A percentile compares a stretch with the other conserved stretches of the same genome.
Evolutionary conservation across 768 basidiomycete genomes (phyloP).

Genomic region (Cubamyces sp.): DNA sequence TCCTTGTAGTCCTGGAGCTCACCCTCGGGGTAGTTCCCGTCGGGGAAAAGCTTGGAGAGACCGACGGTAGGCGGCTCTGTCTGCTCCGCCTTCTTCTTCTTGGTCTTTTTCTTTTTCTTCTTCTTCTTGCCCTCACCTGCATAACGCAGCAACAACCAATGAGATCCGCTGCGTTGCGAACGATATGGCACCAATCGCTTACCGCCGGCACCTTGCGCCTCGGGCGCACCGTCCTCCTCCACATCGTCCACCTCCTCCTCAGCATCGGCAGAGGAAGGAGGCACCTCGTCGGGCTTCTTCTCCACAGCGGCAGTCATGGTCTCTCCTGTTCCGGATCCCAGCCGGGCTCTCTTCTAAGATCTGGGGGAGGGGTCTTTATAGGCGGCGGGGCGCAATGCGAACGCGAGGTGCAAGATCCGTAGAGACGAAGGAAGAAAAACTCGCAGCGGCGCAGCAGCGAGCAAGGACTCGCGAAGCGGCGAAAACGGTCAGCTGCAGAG

Average conservation of each 20-base stretch:
- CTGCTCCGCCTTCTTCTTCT: slow-evolving; percentile 79
- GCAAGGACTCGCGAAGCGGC: slow-evolving; percentile 1
- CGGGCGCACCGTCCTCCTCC: slow-evolving; percentile 34
- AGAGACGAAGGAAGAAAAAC: not conserved
- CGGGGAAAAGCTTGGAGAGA: slow-evolving; percentile 84
- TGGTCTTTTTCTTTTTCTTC: slow-evolving; percentile 94
- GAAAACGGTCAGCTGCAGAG: slow-evolving; percentile 6
- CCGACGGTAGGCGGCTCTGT: slow-evolving; percentile 92
- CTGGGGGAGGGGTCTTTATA: too few relatives aligned
- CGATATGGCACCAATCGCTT: slow-evolving; percentile 3
- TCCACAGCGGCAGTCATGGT: slow-evolving; percentile 22
- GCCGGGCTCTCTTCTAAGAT: too few relatives aligned
- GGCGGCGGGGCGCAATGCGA: too few relatives aligned
- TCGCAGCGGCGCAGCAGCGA: slow-evolving; percentile 6
- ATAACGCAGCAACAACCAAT: not conserved
- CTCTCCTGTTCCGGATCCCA: not conserved
- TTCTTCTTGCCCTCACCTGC: slow-evolving; percentile 70
- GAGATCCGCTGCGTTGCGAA: not conserved
- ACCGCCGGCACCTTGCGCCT: slow-evolving; percentile 29
- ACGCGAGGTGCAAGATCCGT: too few relatives aligned
- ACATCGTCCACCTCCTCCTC: slow-evolving; percentile 34
- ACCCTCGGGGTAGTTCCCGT: slow-evolving; percentile 88
- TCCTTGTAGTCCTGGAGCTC: slow-evolving; percentile 90
- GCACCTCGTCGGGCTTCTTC: slow-evolving; percentile 29
- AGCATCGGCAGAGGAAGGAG: slow-evolving; percentile 27